Base-by-base conservation (phyloP, 306 rosid species). In the Gleditsia sinensis region DNA sequence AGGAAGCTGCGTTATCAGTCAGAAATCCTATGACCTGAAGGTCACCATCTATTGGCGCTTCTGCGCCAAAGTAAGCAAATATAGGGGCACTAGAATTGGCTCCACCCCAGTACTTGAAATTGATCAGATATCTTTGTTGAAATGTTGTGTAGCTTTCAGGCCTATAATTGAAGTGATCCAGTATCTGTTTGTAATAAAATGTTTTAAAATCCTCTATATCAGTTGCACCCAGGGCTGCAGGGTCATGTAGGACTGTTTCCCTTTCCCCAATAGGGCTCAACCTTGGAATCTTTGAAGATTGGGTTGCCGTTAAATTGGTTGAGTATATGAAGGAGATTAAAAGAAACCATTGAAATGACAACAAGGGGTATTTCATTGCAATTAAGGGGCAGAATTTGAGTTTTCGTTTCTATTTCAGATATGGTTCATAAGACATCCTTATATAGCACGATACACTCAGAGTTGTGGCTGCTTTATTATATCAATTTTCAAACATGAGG, bases 151-250 rank as follows among this genome's bases (percentile, higher is more conserved):
- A n/a, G n/a, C n/a, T n/a, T n/a, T n/a, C n/a, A n/a, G n/a, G n/a
- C n/a, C n/a, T n/a, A n/a, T n/a, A n/a, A n/a, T n/a, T n/a, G n/a
- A n/a, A n/a, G n/a, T n/a, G n/a, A n/a, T n/a, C n/a, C n/a, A n/a
- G n/a, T n/a, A n/a, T 83, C 56, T 90, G 96, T 16, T 64, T 78
- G 75, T 78, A 90, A 48, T 75, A 88, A 71, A 74, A 88, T 36
- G 91, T 90, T 60, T 83, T 11, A 14, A 85, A 28, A 20, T 86
- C 80, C 3, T 49, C 59, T 2, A 72, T 11, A 43, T 66, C 36
- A 19, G 0, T 25, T 14, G 71, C 17, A 9, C 54, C 25, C 17
- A 30, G 3, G 14, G 33, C 8, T 64, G 76, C 36, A 34, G 67
- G 62, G 48, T 84, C 60, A 9, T 51, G 67, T 33, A 64, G 45